Conservation (phyloP, 768 basidiomycete species). For the Calocera cornea region DNA sequence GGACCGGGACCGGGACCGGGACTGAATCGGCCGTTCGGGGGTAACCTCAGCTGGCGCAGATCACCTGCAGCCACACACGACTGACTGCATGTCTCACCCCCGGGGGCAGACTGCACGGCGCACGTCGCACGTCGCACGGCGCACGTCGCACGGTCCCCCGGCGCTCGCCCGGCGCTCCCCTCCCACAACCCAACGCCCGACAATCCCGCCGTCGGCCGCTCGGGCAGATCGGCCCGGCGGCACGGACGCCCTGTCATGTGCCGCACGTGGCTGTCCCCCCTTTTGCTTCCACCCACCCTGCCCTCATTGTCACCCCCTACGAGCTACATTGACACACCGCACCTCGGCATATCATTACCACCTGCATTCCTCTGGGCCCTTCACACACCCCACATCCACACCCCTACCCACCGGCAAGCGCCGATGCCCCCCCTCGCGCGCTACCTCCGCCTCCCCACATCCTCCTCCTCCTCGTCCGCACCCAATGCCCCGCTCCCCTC, state of each 20-base stretch:
- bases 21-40: too few relatives aligned
- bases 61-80: background rate
- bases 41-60: background rate
- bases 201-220: constrained; percentile 1
- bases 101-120: too few relatives aligned
- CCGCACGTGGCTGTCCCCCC: background rate
- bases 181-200: background rate
- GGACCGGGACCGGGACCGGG: too few relatives aligned
- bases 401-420: background rate
- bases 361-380: background rate
- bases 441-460: background rate
- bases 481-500: background rate
- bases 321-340: too few relatives aligned
- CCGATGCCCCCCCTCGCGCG: background rate
- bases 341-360: too few relatives aligned
- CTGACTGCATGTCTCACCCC: background rate
- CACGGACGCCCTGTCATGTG: background rate
- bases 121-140: too few relatives aligned
- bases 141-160: too few relatives aligned
- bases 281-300: background rate
- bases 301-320: too few relatives aligned
- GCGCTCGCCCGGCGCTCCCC: too few relatives aligned
- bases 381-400: background rate
- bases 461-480: background rate
- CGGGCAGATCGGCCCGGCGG: background rate